A percentile compares a stretch with the other conserved stretches of the same genome.
Evolutionary conservation across 164 flowering plant species (phyloP).

Genomic region (Vitis rupestris): DNA sequence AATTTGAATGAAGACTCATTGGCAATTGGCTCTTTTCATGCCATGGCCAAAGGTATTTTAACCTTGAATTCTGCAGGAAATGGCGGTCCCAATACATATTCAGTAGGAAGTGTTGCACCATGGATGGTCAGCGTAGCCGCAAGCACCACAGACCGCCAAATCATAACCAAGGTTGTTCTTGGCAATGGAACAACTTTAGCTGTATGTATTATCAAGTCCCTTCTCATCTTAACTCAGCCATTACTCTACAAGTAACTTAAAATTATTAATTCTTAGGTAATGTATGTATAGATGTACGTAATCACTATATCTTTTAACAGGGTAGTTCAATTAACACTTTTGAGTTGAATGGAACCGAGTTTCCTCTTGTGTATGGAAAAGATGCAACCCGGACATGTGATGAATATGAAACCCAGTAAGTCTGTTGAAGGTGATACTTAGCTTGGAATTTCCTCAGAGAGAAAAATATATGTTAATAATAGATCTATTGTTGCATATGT

Average conservation of each 20-base stretch:
- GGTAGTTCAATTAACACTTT: conserved; percentile 25
- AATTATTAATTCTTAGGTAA: no score
- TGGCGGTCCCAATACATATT: conserved; percentile 3
- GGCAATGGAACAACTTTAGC: conserved; percentile 18
- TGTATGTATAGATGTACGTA: no score
- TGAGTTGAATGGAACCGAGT: conserved; percentile 2
- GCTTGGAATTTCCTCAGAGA: not conserved
- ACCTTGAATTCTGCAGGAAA: conserved; percentile 30
- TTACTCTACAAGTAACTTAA: no score
- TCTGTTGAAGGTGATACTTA: not conserved
- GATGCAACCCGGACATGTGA: not conserved
- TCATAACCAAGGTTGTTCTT: conserved; percentile 24
- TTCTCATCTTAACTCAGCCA: not conserved
- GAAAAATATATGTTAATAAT: not conserved
- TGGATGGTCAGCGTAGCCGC: conserved; percentile 39
- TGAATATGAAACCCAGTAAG: no score
- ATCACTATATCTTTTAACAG: conserved; percentile 5
- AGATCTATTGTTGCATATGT: not conserved
- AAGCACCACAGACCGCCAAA: conserved; percentile 22
- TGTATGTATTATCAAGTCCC: conserved; percentile 8
- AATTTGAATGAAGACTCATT: not conserved
- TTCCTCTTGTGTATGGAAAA: conserved; percentile 16
- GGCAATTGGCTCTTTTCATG: conserved; percentile 39
- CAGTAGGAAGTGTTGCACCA: conserved; percentile 22
- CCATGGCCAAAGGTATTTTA: conserved; percentile 28